Evolutionary conservation across 805 yeast genomes (phyloP).

Genomic region (Candida anglica): DNA sequence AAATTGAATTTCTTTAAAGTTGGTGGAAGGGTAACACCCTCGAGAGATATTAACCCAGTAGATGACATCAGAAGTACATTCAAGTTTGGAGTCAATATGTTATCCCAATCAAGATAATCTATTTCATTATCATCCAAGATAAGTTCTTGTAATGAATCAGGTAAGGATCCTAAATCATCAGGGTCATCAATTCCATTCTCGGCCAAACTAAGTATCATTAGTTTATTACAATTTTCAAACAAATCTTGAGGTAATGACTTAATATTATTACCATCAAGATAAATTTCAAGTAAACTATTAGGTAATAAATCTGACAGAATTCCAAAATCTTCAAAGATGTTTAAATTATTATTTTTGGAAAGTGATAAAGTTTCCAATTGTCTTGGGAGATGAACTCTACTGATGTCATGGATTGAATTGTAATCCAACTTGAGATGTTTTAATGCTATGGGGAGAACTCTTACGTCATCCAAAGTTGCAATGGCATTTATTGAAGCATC

Average conservation of each 20-base stretch:
- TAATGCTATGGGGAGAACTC: conserved; percentile 6
- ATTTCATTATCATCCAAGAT: conserved; percentile 17
- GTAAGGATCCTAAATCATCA: conserved; percentile 19
- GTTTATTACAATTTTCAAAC: conserved; percentile 7
- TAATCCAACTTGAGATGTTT: conserved; percentile 5
- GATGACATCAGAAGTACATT: conserved; percentile 13
- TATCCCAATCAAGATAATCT: conserved; percentile 13
- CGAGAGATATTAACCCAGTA: conserved; percentile 13
- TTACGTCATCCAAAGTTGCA: conserved; percentile 3
- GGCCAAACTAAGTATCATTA: conserved; percentile 10
- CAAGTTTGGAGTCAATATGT: conserved; percentile 14
- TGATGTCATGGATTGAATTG: conserved; percentile 1
- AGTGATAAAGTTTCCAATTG: background rate
- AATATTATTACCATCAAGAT: conserved; percentile 11
- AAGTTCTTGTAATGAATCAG: conserved; percentile 10
- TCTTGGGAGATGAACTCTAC: background rate
- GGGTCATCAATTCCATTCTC: conserved; percentile 17
- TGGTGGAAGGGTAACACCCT: conserved; percentile 12
- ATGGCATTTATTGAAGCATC: conserved; percentile 6
- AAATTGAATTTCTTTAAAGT: conserved; percentile 11
- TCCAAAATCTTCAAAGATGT: conserved; percentile 6
- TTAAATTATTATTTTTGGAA: conserved; percentile 8
- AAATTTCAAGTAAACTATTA: conserved; percentile 8
- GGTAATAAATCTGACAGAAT: too few species aligned
- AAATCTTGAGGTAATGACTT: conserved; percentile 11